Base-by-base conservation (phyloP, 306 rosid genomes). In the Acacia crassicarpa region DNA sequence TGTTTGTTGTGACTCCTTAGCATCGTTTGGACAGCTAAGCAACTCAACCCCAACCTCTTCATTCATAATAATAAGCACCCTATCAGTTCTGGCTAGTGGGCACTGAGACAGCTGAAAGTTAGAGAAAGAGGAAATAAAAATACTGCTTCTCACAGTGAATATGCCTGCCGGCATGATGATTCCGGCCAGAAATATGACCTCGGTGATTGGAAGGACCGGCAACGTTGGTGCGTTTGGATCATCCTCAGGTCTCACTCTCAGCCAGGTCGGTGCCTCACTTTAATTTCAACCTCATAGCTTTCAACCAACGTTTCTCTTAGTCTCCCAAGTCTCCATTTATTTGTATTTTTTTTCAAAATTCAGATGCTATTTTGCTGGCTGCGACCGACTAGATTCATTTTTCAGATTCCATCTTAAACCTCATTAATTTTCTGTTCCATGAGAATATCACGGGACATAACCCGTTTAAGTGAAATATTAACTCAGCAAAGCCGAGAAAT, bases 151-250 rank as follows among this genome's bases (percentile, higher is more conserved):
- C 71, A 72, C 9, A 15, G 77, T 45, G 62, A 86, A 73, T 78
- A 93, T 93, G 96, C 94, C 90, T 4, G 88, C 88, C 67, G 87
- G 96, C 78, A 81, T 89, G 66, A 91, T 87, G 89, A 89, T 87
- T 82, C 97, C 93, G 75, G 89, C 87, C 4, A 90, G 89, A 77
- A 89, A 93, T 80, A 89, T 93, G 90, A 88, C 91, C 4, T 86
- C 97, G 7, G 86, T 93, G 88, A 80, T 91, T 0, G 96, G 91
- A 88, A 85, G 88, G 58, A 92, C 90, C 82, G 92, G 87, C 19
- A 89, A 48, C 82, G 85, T 87, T 66, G 83, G 80, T 54, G 90
- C 87, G 0, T 93, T 88, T 72, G 99, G 92, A 68, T 91, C 97
- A 32, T 82, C 94, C 45, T 91, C 98, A 22, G 88, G 86, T 3